Evolutionary conservation across 2,329 filamentous ascomycete species (phyloP), one percentile per base, ranked within the genome.

Genomic region (Colletotrichum lini): DNA sequence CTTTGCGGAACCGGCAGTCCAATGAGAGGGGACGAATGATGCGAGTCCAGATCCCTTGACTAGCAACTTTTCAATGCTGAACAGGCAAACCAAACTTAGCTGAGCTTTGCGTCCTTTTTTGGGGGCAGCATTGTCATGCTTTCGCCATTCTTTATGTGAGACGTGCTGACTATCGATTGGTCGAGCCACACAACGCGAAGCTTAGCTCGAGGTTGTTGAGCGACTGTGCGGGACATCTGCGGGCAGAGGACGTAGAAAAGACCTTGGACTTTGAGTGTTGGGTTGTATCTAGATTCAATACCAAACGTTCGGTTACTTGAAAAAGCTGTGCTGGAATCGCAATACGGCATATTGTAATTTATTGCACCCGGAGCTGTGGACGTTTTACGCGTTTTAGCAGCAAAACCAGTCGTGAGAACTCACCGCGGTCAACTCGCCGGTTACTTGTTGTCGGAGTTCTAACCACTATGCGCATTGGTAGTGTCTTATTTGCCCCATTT

Each of bases 31-130:
- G 40, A 26, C 15, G 15, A 49, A 12, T 50, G 23, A 56, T 54
- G 49, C 42, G 49, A 56, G 8, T 38, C 26, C 42, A 9, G 16
- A n/a, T 9, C 56, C 13, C 16, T 44, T 47, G 21, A 16, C 53
- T 10, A 9, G 21, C 35, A 26, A 40, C n/a, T 15, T 38, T 6
- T 35, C 30, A 52, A 67, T 56, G 56, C 67, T 44, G 42, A 59
- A n/a, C n/a, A 42, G 56, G 42, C 21, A 56, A 61, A 50, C 21
- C 30, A n/a, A 67, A 52, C 42, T 67, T 52, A 67, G 63, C 63
- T 45, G 8, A 62, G 35, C 4, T 40, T 60, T 38, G 15, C 16
- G 15, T 18, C n/a, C 26, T 35, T n/a, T 45, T 45, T 50, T 16
- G 2, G 35, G 6, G 52, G 35, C 13, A 38, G 40, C 44, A 23